Evolutionary conservation across 306 rosid genomes (phyloP).

Genomic region (Cotoneaster glaucophyllus): DNA sequence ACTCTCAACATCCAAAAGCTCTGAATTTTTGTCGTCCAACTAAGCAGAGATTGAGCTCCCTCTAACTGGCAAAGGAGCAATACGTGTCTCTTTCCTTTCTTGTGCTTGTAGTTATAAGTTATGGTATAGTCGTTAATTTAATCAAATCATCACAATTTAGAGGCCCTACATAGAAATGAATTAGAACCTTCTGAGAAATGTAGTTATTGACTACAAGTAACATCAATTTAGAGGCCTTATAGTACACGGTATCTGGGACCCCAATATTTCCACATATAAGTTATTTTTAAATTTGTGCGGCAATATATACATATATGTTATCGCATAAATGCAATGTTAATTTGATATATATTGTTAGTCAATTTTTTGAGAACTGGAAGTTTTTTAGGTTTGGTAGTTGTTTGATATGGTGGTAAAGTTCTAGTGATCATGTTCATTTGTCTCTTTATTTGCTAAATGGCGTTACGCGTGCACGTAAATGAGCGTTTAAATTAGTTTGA

Average conservation of each 20-base stretch:
- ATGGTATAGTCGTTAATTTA: background rate
- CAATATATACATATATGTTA: too few species aligned
- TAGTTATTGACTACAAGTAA: background rate
- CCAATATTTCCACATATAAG: background rate
- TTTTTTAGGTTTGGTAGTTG: too few species aligned
- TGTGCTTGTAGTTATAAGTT: background rate
- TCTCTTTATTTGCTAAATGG: too few species aligned
- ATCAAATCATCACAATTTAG: background rate
- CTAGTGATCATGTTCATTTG: too few species aligned
- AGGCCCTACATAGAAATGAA: conserved; percentile 6
- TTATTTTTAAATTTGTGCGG: background rate
- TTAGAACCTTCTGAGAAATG: conserved; percentile 42
- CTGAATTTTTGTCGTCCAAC: too few species aligned
- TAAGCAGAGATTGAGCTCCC: background rate
- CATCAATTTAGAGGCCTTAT: background rate
- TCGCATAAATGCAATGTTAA: too few species aligned
- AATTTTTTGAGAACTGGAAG: too few species aligned
- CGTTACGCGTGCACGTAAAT: too few species aligned
- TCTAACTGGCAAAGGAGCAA: background rate
- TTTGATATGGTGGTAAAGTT: too few species aligned
- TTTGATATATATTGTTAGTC: too few species aligned
- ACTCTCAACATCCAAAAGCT: too few species aligned
- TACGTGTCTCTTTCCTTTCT: background rate
- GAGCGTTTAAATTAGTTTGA: too few species aligned
- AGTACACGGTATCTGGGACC: background rate